Evolutionary conservation across 768 basidiomycete genomes (phyloP).

Genomic region (Cystofilobasidium ferigula): DNA sequence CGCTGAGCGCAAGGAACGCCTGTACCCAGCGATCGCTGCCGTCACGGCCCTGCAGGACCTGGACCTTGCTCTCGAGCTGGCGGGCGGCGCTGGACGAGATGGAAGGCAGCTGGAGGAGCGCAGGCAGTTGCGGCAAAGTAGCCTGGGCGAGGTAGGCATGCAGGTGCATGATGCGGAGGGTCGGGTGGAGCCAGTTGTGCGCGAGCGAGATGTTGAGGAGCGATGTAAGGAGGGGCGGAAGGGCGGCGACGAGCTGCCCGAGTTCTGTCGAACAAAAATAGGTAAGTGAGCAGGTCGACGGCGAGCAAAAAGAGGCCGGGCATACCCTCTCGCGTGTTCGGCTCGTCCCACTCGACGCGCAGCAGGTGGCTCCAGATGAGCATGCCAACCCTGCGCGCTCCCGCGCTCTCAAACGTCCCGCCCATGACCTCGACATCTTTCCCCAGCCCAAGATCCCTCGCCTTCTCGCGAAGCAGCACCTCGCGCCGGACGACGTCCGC

Average conservation of each 20-base stretch:
- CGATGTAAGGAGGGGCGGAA: constrained; percentile 62
- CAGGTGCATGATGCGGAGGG: constrained; percentile 66
- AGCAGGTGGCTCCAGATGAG: constrained; percentile 50
- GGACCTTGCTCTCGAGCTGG: constrained; percentile 30
- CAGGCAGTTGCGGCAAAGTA: constrained; percentile 40
- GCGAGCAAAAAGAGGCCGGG: background rate
- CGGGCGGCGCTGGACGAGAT: constrained; percentile 43
- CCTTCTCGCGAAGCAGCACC: constrained; percentile 7
- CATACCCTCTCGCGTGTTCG: constrained; percentile 56
- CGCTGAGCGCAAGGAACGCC: constrained; percentile 27
- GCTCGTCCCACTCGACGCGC: constrained; percentile 49
- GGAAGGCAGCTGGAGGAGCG: constrained; percentile 67
- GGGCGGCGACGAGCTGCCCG: constrained; percentile 55
- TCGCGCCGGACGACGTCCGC: constrained; percentile 14
- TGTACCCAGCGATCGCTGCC: constrained; percentile 41
- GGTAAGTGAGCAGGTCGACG: background rate
- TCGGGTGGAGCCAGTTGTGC: constrained; percentile 78
- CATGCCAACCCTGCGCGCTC: constrained; percentile 6
- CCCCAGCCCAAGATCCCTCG: constrained; percentile 10
- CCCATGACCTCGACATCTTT: constrained; percentile 22
- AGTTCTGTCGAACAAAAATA: constrained; percentile 57
- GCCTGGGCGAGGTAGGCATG: constrained; percentile 79
- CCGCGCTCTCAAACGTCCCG: constrained; percentile 20
- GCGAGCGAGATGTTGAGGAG: constrained; percentile 70
- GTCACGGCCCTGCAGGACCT: constrained; percentile 40